Evolutionary conservation across 2,329 filamentous ascomycete species (phyloP), one percentile per base, ranked within the genome.

Genomic region (Aspergillus ustus): DNA sequence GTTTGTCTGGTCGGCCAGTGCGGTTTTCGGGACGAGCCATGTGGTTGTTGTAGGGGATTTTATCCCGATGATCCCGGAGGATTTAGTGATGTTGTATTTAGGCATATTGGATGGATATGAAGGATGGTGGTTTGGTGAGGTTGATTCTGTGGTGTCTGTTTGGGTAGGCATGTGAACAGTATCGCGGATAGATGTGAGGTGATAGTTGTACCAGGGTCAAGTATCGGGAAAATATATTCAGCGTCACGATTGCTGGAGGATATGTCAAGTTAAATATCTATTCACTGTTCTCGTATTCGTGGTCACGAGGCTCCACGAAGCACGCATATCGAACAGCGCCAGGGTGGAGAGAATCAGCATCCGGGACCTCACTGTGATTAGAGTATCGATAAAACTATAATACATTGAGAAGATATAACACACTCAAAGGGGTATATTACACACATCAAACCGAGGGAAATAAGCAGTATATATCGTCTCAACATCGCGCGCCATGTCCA

Each of bases 401-500:
- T 25, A 3, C 25, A 25, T 25, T 25, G 4, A 25, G 25, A 5
- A 37, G 31, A 37, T 37, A 37, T 1, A 13, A 4, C 11, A 37
- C 1, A 37, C 8, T 40, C 11, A 40, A 40, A 40, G 5, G 5
- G 34, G 11, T 40, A 40, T 15, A 40, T 15, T 15, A 20, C 43
- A 28, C 22, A 20, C 22, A 28, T 13, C 22, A 5, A 13, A 7
- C 5, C 19, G 3, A 9, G 45, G 13, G 13, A 48, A 48, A 11
- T 48, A 48, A 19, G 45, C 45, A 4, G 45, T 31, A 60, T 70
- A 70, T 11, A 65, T 62, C 11, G 60, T 63, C 40, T 73, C 69
- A 22, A 72, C 59, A 51, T 72, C 68, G 11, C 61, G 62, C 1
- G 58, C 66, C 66, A 72, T 72, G 11, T 57, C 61, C 2, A 53